These are phyloP conservation scores for Blastocrithidia nonstop DNA, from an alignment of 208 protist species.

Conservation along the genomic window DNA sequence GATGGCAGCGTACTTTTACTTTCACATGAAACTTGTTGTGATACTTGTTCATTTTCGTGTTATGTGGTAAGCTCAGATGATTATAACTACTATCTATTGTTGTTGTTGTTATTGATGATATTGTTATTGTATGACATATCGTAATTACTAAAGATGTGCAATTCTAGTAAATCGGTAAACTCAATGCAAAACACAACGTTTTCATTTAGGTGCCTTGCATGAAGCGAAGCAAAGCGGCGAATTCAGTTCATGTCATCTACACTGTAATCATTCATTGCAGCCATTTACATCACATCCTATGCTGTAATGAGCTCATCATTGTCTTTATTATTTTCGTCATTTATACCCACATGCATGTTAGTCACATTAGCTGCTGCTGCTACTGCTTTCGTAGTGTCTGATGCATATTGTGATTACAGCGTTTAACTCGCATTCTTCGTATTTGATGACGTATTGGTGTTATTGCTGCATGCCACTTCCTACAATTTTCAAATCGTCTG, in stretches of 20 bases:
- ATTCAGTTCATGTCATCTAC: constrained; percentile 58
- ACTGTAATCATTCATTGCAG: constrained; percentile 54
- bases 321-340: constrained; percentile 9
- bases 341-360: too few species aligned
- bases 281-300: constrained; percentile 67
- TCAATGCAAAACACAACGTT: constrained; percentile 68
- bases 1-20: too few species aligned
- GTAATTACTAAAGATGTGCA: constrained; percentile 28
- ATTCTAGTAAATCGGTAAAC: constrained; percentile 31
- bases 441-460: neutral
- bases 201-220: constrained; percentile 7
- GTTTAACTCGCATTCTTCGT: neutral
- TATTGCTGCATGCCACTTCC: constrained; percentile 9
- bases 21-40: constrained; percentile 3
- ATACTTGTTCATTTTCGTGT: neutral
- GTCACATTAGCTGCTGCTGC: too few species aligned
- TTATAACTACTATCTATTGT: neutral
- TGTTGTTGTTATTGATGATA: neutral
- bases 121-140: too few species aligned
- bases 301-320: constrained; percentile 34
- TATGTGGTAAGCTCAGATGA: neutral
- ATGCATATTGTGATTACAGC: constrained; percentile 6
- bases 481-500: constrained; percentile 57
- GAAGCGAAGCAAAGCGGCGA: constrained; percentile 28
- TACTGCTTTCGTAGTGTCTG: too few species aligned